Percentiles rank a stretch among this genome's conserved stretches.
Conservation (phyloP, 306 rosid genomes). For the Begonia loranthoides region DNA sequence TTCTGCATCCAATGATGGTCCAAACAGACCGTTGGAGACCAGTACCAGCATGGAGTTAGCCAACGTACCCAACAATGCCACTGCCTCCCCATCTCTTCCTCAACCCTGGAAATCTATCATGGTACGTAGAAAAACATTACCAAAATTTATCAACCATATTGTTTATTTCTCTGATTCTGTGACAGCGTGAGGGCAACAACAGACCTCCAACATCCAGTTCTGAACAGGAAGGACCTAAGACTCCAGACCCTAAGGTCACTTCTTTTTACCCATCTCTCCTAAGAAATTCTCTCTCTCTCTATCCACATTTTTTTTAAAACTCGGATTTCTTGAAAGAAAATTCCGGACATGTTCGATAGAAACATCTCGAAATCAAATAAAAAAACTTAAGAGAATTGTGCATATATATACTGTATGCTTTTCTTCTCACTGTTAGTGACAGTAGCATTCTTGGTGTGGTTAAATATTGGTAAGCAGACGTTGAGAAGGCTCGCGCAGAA, state of each 20-base stretch:
- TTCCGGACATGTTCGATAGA: too few species aligned
- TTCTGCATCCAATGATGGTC: not conserved
- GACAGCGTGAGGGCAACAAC: not conserved
- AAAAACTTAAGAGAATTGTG: too few species aligned
- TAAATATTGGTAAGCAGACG: slow-evolving; percentile 38
- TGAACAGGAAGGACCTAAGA: not conserved
- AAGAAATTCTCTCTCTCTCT: too few species aligned
- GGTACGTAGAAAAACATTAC: too few species aligned
- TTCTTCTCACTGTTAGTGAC: not conserved
- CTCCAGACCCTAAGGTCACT: not conserved
- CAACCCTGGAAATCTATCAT: not conserved
- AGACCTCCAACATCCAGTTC: not conserved
- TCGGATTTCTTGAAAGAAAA: too few species aligned
- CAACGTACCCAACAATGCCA: not conserved
- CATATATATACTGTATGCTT: not conserved
- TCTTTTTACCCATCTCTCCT: too few species aligned
- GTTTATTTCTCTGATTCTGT: not conserved
- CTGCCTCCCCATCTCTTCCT: not conserved
- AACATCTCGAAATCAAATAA: too few species aligned
- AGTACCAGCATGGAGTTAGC: not conserved
- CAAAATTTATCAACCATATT: not conserved
- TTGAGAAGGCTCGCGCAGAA: slow-evolving; percentile 96
- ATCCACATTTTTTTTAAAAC: too few species aligned
- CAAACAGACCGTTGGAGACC: not conserved
- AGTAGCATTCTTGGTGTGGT: too few species aligned